Evolutionary conservation across 2,329 filamentous ascomycete genomes (phyloP).

Genomic region (Stagonosporopsis rhizophila): DNA sequence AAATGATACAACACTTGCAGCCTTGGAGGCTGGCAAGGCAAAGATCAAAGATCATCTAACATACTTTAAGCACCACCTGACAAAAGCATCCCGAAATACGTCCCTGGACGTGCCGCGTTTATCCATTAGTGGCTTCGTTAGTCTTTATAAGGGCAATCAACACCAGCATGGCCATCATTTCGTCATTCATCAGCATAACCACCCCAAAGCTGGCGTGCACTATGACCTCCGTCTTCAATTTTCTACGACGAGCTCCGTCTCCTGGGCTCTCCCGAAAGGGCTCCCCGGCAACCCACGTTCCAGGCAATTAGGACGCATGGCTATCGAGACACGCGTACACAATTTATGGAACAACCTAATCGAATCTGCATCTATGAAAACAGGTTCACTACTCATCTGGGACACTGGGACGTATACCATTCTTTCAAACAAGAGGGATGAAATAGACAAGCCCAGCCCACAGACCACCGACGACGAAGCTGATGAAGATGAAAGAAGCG

Average conservation of each 20-base stretch:
- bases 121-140: conserved; percentile 51
- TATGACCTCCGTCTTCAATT: conserved; percentile 76
- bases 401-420: conserved; percentile 55
- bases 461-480: conserved; percentile 41
- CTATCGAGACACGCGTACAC: conserved; percentile 55
- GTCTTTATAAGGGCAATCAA: conserved; percentile 58
- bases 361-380: conserved; percentile 52
- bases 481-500: background rate
- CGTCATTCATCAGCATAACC: conserved; percentile 76
- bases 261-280: conserved; percentile 59
- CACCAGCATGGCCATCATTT: conserved; percentile 60
- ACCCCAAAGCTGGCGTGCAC: conserved; percentile 71
- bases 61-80: conserved; percentile 56
- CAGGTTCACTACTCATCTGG: conserved; percentile 56
- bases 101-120: conserved; percentile 43
- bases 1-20: conserved; percentile 44
- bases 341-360: conserved; percentile 56
- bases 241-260: conserved; percentile 69
- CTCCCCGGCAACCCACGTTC: conserved; percentile 54
- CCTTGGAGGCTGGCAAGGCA: conserved; percentile 60
- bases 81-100: conserved; percentile 33
- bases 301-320: conserved; percentile 50
- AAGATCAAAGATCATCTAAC: conserved; percentile 57
- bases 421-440: conserved; percentile 31
- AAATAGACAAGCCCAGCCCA: conserved; percentile 27